Evolutionary conservation across 768 basidiomycete species (phyloP), one percentile per base, ranked within the genome.

Genomic region (Agaricus blazei): DNA sequence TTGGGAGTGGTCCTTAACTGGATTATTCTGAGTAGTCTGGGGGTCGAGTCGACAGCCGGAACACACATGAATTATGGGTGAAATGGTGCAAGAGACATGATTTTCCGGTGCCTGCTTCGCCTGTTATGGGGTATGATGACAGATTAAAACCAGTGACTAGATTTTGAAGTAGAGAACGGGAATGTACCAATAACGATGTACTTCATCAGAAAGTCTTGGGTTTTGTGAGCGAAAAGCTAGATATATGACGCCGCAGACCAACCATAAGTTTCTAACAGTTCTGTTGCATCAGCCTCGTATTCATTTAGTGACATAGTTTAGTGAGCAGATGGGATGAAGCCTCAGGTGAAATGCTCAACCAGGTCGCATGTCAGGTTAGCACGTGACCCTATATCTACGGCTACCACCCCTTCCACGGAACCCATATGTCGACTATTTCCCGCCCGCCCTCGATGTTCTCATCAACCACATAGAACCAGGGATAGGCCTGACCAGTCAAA

Each of bases 51-150:
- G 51, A 51, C 24, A 40, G 51, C 43, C 56, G 26, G 24, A 49
- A 80, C 93, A 62, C 63, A 97, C 96, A 98, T 57, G 87, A 81
- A 69, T 96, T 95, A 72, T 96, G 92, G 58, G 93, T 92, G 70
- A 98, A 98, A 60, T 97, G 93, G 70, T 98, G 93, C 49, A 99
- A 76, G 52, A 98, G 75, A 70, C 97, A 98, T 23, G 94, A 95
- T 80, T 99, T 99, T 38, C 97, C 97, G 3, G 93, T 90, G 59
- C 94, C 96, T 23, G 96, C 90, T 75, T 98, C 95, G 60, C 95
- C 95, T 98, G 59, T 38, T 11, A 52, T 40, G 57, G 43, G 31
- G 37, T 44, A 23, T 36, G 29, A 48, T 48, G 44, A 51, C 52
- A 58, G 34, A 34, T 34, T 34, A 34, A 26, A 24, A 50, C 36